Base-by-base conservation (phyloP, 2,329 filamentous ascomycete species). In the Aspergillus pseudotamarii region DNA sequence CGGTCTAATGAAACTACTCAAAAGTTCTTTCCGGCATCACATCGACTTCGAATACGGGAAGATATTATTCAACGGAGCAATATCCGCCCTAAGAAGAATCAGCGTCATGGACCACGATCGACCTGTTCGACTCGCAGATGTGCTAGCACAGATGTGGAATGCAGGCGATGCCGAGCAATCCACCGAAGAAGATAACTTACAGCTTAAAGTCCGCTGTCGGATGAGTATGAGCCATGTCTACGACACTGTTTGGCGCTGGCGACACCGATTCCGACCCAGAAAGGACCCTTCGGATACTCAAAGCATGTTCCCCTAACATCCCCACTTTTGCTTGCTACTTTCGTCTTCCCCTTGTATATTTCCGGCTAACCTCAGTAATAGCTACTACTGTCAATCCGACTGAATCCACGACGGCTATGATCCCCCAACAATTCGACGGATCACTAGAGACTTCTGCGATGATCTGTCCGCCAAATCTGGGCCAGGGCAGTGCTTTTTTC, bases 161-260 rank as follows among this genome's bases (percentile, higher is more conserved):
- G 83, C 78, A 4, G 78, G 78, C 23, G 73, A 73, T 14, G 71
- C 72, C 23, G 73, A 74, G 41, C 69, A 19, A 41, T 10, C 63
- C 1, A 36, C 14, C 30, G 74, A 71, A 16, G 77, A 79, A 43
- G 77, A 79, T 62, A 73, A 72, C n/a, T 76, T 89, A 10, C 84
- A 87, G 61, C 82, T 90, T 9, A 87, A 86, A 62, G 85, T 90
- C 34, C 84, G 86, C 45, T 88, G 86, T 65, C 81, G 88, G 11
- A 89, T 88, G 82, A 89, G 86, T 68, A 86, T 89, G 80, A 88
- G 85, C 62, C 82, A 89, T 53, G 83, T 89, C 2, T 89, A 87
- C 68, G 88, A 90, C 71, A 87, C 85, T 2, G 86, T 89, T 21
- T 89, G 87, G 86, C 82, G 86, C 54, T 90, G 88, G 88, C 82